Evolutionary conservation across 2,329 filamentous ascomycete species (phyloP).

Genomic region (Zymoseptoria tritici): DNA sequence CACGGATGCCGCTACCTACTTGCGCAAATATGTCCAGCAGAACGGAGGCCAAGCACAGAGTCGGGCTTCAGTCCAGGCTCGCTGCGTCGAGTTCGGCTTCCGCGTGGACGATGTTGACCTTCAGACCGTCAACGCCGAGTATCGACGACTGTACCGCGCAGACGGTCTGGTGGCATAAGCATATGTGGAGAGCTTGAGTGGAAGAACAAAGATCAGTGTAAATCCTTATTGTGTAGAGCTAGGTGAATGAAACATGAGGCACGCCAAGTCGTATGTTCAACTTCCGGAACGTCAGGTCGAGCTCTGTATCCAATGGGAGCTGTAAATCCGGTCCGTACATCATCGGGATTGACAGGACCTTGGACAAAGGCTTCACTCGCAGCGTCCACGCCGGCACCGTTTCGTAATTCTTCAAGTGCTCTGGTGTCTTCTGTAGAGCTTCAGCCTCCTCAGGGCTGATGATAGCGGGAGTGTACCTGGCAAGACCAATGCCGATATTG

Average conservation of each 20-base stretch:
- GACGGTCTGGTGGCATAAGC: background rate
- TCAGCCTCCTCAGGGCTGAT: conserved; percentile 4
- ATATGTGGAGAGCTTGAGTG: background rate
- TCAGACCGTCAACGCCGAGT: background rate
- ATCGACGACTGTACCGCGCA: background rate
- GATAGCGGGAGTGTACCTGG: conserved; percentile 3
- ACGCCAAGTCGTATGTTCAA: conserved; percentile 2
- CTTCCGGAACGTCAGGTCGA: background rate
- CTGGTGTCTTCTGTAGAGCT: conserved; percentile 1
- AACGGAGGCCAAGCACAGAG: background rate
- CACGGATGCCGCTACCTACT: background rate
- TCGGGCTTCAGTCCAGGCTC: background rate
- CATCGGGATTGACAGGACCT: background rate
- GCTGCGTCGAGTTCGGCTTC: background rate
- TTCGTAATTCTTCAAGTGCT: conserved; percentile 1
- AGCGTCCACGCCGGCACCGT: conserved; percentile 1
- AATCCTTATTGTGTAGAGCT: background rate
- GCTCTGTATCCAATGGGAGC: background rate
- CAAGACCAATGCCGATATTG: conserved; percentile 3
- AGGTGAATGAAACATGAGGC: conserved; percentile 3
- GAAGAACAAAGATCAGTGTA: background rate
- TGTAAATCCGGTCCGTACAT: background rate
- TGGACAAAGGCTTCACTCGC: background rate
- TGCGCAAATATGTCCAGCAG: background rate
- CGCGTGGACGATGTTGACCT: background rate